Base-by-base conservation (phyloP, 345 rosid genomes). In the Eucalyptus sp. region DNA sequence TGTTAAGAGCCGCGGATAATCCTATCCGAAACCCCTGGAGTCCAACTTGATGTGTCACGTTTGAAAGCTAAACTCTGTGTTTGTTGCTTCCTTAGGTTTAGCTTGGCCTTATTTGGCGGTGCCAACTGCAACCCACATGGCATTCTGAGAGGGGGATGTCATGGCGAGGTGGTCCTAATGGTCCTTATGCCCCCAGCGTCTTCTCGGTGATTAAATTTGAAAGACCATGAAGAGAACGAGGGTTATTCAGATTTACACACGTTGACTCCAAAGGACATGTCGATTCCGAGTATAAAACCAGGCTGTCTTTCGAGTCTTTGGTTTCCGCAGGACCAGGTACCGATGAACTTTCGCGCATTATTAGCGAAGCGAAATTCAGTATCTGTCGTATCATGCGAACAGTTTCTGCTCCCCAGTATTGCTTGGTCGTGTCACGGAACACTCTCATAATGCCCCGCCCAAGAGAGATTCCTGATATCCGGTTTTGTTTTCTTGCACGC, bases 61-160 rank as follows among this genome's bases (percentile, higher is more conserved):
- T 27, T 86, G 88, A 51, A 50, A 80, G 56, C 43, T 87, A 83
- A 62, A 86, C 58, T 64, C 29, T 7, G 15, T 71, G 51, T 64
- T 18, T 46, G 87, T 52, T 86, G 85, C 88, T 81, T 87, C 71
- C 66, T 50, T 52, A 79, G 76, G 56, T 9, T 31, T 76, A 79
- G 76, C 13, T 88, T 44, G 88, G 85, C 89, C 71, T 66, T 37
- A 56, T 56, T 29, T 31, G 64, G 84, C 41, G 79, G 49, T 83
- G 87, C 84, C 90, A 86, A 88, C 87, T 86, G 90, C 91, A 88
- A 51, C 87, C 81, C 93, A 91, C 91, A 90, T 89, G 91, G 87
- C 31, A 50, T 87, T 71, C 84, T 18, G 46, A 25, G 14, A 54
- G 86, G 86, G 50, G 54, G 48, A 52, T 46, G 80, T 37, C 41